Evolutionary conservation across 2,329 filamentous ascomycete genomes (phyloP), one percentile per base, ranked within the genome.

Genomic region (Apiospora saccharicola): DNA sequence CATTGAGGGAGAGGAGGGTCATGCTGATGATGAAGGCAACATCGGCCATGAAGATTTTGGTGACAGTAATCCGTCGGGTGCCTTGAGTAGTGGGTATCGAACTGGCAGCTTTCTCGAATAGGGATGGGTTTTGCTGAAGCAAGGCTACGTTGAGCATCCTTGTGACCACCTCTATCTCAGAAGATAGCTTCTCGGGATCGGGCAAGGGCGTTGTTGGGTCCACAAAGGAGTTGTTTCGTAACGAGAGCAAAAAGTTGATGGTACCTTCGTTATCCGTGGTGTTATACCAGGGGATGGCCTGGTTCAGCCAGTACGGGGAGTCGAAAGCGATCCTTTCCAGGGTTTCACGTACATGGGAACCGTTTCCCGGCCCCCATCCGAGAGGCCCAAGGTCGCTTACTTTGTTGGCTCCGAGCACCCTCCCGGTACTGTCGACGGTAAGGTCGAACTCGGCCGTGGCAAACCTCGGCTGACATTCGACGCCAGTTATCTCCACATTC

Each of bases 1-100:
- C 34, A 4, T 24, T 64, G 34, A 41, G 30, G 1, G 57, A 41
- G 3, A 64, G 57, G 19, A 64, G 34, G 0, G 10, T 3, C 34
- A 41, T 37, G 34, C 19, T 41, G 34, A 64, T 64, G 34, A 37
- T n/a, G 57, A 41, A 64, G 34, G 30, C 57, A 7, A 41, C 34
- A 24, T 64, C 57, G 34, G 57, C 57, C 57, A 64, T 64, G 57
- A 64, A 64, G 2, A 64, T 64, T 19, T 64, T 41, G 34, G 57
- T 37, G 4, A 61, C 7, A 1, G 53, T 37, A 2, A 37, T n/a
- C 16, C 30, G 53, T 4, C 53, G 53, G 7, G 53, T 61, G 16
- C 53, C 51, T 37, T 22, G 30, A 1, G 7, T 12, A 2, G 1
- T 13, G 16, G 16, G 16, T 3, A 30, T 37, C 1, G 30, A 61